These are phyloP conservation scores for Ensete glaucum DNA, from an alignment of 176 grass and related monocot species.

Conservation along the genomic window DNA sequence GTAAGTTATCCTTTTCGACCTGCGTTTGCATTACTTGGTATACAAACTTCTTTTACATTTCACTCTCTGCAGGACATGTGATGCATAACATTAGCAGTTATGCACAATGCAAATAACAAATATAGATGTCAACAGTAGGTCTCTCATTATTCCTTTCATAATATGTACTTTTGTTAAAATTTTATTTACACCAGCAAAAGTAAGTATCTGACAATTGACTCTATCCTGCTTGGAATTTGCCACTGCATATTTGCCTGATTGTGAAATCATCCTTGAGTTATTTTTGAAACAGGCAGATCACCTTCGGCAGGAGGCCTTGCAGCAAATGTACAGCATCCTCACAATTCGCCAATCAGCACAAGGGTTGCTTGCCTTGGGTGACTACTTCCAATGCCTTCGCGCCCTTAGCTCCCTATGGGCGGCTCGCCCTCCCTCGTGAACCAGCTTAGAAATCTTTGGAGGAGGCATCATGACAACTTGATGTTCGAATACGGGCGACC, in stretches of 20 bases:
- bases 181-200: neutral
- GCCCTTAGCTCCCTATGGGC: conserved; percentile 69
- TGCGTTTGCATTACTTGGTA: too few species aligned
- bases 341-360: conserved; percentile 66
- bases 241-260: neutral
- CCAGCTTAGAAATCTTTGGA: conserved; percentile 23
- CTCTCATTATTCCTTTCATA: neutral
- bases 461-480: neutral
- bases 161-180: neutral
- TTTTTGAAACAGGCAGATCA: conserved; percentile 54
- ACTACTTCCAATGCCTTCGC: conserved; percentile 83
- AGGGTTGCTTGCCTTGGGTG: conserved; percentile 65
- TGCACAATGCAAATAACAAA: too few species aligned
- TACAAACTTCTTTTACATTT: too few species aligned
- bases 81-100: too few species aligned
- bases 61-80: too few species aligned
- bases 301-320: conserved; percentile 52
- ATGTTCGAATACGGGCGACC: neutral
- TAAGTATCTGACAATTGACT: neutral
- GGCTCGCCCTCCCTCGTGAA: conserved; percentile 47
- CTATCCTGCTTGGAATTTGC: neutral
- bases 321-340: conserved; percentile 69
- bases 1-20: neutral
- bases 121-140: neutral
- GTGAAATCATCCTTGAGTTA: neutral